phyloP scores from a whole-genome alignment of 257 asterid species.

The Fraxinus anomala region DNA sequence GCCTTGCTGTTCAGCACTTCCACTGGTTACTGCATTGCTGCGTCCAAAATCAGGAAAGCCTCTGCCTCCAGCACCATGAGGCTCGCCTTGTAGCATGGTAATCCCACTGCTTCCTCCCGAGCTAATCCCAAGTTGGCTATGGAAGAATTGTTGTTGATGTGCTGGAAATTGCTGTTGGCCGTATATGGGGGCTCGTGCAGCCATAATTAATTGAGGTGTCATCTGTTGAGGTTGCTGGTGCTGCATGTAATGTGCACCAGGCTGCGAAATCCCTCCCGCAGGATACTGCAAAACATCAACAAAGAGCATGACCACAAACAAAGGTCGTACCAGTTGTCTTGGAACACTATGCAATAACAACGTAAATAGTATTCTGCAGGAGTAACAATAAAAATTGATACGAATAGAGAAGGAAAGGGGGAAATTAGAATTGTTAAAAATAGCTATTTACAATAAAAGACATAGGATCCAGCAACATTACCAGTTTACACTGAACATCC shows the following conservation, averaged over 20 bases:
- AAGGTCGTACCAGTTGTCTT: too few relatives aligned
- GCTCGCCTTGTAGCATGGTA: slow-evolving; percentile 73
- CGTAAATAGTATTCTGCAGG: too few relatives aligned
- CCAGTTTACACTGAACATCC: too few relatives aligned
- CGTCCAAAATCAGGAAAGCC: slow-evolving; percentile 61
- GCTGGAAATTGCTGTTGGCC: slow-evolving; percentile 74
- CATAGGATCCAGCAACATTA: too few relatives aligned
- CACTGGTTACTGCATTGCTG: slow-evolving; percentile 21
- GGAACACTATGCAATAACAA: not conserved
- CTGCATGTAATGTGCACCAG: slow-evolving; percentile 66
- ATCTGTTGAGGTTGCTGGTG: slow-evolving; percentile 72
- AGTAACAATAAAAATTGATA: too few relatives aligned
- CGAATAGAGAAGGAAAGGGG: too few relatives aligned
- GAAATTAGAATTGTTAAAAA: too few relatives aligned
- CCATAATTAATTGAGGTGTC: slow-evolving; percentile 75
- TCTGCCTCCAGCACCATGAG: slow-evolving; percentile 45
- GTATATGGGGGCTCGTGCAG: slow-evolving; percentile 75
- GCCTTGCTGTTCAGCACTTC: slow-evolving; percentile 36
- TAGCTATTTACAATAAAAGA: too few relatives aligned
- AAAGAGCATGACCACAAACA: not conserved
- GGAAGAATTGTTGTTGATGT: slow-evolving; percentile 76
- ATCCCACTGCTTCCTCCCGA: slow-evolving; percentile 56
- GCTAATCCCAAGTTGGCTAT: slow-evolving; percentile 71
- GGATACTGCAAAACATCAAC: slow-evolving; percentile 44
- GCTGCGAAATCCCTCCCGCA: slow-evolving; percentile 61